phyloP scores from a whole-genome alignment of 345 rosid species.

The Lepidium africanum region DNA sequence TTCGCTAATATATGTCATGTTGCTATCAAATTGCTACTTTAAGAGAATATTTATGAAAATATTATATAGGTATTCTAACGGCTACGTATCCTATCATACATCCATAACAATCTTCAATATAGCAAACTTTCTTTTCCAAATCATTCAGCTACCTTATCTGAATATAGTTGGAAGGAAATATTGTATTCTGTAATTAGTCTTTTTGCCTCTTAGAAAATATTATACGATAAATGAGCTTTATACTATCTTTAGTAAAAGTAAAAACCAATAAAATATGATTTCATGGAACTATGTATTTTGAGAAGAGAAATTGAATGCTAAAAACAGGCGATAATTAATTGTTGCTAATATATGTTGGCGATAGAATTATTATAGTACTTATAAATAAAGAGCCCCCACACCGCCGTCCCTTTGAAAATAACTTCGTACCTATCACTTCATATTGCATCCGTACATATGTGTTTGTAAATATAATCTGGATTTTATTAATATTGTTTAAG shows the following conservation, averaged over 20 bases:
- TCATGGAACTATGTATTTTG: background rate
- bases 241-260: background rate
- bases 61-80: background rate
- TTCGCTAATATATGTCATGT: background rate
- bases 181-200: background rate
- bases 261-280: background rate
- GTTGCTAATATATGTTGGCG: background rate
- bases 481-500: background rate
- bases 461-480: background rate
- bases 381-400: constrained; percentile 10
- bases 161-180: background rate
- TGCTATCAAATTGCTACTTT: background rate
- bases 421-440: constrained; percentile 4
- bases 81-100: background rate
- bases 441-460: constrained; percentile 4
- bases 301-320: background rate
- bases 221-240: background rate
- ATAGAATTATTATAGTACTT: background rate
- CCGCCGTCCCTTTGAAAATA: constrained; percentile 3
- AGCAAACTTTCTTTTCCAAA: background rate
- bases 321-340: background rate
- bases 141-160: background rate
- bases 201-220: background rate
- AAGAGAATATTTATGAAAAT: background rate
- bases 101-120: background rate